Evolutionary conservation across 345 rosid species (phyloP), one percentile per base, ranked within the genome.

Genomic region (Brassica cretica): DNA sequence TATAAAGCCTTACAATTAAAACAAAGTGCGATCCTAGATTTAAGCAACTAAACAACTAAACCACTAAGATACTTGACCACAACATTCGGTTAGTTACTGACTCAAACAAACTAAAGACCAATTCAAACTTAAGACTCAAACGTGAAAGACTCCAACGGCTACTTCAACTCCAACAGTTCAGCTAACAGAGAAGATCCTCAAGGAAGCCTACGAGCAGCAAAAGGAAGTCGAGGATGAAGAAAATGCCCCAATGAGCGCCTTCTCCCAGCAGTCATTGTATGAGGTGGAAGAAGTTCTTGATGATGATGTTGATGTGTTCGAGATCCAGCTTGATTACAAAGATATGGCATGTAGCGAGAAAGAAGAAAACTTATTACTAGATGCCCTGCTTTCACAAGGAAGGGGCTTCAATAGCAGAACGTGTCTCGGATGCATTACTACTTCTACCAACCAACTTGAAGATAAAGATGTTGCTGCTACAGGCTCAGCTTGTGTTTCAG

Each of bases 321-420:
- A 44, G 53, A 44, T n/a, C 53, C 53, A 44, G 4, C 53, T 39
- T 8, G 41, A 21, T 21, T 10, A 9, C 10, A 8, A 70, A 33
- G 55, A 71, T 14, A 9, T 60, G 15, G 11, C 59, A 15, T 46
- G 15, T 46, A 63, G 14, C 24, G 76, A 73, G 62, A 8, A 49
- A 12, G 19, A 64, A 32, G 70, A 74, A 24, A 60, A 18, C 3
- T 16, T 73, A 29, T 46, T 46, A 46, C 19, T 44, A 3, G 19
- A 63, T 73, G 76, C 69, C 6, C 30, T 44, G 24, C 0, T 3
- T 29, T 63, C 11, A 12, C 60, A 46, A 29, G 46, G 69, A 73
- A 46, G 62, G 70, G 6, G 33, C 63, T 32, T 32, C 70, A 51
- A 18, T 73, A 73, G 33, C 63, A 4, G 64, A 73, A 11, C 70